Evolutionary conservation across 257 asterid genomes (phyloP).

Genomic region (Gentiana straminea): DNA sequence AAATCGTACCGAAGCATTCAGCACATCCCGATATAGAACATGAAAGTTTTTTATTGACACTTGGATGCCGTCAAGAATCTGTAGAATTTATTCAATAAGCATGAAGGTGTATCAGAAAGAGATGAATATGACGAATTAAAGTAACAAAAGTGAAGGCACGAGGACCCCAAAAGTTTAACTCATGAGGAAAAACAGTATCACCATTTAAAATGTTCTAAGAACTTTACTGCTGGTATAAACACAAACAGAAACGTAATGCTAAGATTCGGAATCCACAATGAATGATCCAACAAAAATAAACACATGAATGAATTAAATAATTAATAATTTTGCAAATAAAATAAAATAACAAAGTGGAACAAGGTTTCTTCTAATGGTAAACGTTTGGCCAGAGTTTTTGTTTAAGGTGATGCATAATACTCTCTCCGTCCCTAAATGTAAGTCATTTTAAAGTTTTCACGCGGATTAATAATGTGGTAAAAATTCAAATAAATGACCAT

Average conservation of each 20-base stretch:
- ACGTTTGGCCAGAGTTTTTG: no score
- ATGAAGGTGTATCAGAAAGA: conserved; percentile 2
- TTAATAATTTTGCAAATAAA: neutral
- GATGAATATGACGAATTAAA: neutral
- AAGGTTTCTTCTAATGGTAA: no score
- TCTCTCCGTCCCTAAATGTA: no score
- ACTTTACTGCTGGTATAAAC: neutral
- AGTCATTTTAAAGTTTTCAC: no score
- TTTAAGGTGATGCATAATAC: no score
- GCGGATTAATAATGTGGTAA: no score
- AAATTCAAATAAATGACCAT: no score
- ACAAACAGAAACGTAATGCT: neutral
- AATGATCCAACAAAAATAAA: no score
- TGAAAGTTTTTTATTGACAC: conserved; percentile 80
- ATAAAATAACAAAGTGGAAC: conserved; percentile 5
- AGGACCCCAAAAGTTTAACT: conserved; percentile 2
- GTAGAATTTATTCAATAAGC: conserved; percentile 13
- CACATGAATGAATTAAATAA: no score
- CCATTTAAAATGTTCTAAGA: neutral
- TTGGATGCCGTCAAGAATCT: conserved; percentile 96
- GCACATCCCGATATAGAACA: conserved; percentile 47
- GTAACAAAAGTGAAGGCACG: neutral
- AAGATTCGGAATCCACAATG: no score
- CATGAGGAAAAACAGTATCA: neutral
- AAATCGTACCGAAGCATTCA: conserved; percentile 43